A percentile compares a stretch with the other conserved stretches of the same genome.
These are phyloP conservation scores for Fusarium sp. DNA, from an alignment of 2,329 filamentous ascomycete genomes.

Conservation along the genomic window DNA sequence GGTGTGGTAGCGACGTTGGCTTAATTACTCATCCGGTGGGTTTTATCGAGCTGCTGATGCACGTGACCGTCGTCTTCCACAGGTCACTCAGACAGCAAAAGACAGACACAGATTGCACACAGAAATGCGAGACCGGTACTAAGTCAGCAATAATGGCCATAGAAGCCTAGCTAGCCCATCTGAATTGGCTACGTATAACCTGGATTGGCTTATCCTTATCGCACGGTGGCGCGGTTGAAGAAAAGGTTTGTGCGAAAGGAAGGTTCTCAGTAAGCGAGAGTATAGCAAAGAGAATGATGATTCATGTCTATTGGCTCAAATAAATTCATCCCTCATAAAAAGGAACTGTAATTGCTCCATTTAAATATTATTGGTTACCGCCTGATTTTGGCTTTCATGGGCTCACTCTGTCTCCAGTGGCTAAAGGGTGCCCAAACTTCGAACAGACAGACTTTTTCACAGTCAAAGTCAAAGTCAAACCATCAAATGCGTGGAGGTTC, in stretches of 20 bases:
- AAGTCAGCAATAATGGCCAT: accelerated
- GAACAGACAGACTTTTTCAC: background rate
- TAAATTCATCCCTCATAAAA: accelerated
- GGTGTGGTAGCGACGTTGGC: background rate
- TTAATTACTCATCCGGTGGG: background rate
- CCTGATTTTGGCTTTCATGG: background rate
- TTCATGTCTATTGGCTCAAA: background rate
- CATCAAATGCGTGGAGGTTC: background rate
- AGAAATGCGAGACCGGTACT: background rate
- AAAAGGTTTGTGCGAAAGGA: background rate
- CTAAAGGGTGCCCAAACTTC: background rate
- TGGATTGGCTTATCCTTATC: no score
- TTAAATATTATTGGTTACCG: background rate
- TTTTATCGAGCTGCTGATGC: background rate
- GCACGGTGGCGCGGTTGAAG: background rate
- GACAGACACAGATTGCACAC: background rate
- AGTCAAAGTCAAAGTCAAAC: background rate
- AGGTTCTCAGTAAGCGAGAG: background rate
- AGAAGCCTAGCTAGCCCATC: accelerated
- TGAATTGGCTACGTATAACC: accelerated
- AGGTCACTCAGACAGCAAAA: no score
- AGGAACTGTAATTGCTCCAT: accelerated
- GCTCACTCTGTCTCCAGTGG: background rate
- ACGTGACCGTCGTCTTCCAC: background rate
- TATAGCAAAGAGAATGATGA: no score